Conservation (phyloP, 495 filamentous ascomycete species). For the Neurospora sp. region DNA sequence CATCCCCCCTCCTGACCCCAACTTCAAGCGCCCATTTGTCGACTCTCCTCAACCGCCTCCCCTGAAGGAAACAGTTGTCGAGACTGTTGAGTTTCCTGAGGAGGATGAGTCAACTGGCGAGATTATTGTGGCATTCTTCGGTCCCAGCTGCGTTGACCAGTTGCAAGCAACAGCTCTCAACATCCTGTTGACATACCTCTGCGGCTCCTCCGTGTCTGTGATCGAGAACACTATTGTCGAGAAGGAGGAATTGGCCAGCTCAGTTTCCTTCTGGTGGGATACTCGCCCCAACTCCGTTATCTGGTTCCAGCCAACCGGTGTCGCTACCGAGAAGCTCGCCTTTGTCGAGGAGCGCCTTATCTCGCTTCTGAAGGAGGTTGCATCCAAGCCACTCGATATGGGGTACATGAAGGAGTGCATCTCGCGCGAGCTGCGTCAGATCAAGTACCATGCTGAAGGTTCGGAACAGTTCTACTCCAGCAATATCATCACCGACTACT, state of each 20-base stretch:
- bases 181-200: conserved; percentile 71
- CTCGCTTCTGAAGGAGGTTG: conserved; percentile 68
- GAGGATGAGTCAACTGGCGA: conserved; percentile 91
- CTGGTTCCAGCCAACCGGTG: conserved; percentile 70
- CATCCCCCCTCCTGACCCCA: conserved; percentile 59
- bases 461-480: conserved; percentile 65
- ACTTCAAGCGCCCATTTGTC: conserved; percentile 81
- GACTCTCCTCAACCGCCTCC: conserved; percentile 70
- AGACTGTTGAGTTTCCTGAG: conserved; percentile 86
- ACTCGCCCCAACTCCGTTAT: conserved; percentile 71
- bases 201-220: conserved; percentile 83
- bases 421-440: conserved; percentile 60
- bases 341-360: conserved; percentile 80
- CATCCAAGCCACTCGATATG: conserved; percentile 75
- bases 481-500: conserved; percentile 78
- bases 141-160: conserved; percentile 64
- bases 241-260: conserved; percentile 82
- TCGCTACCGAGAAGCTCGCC: conserved; percentile 73
- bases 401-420: conserved; percentile 79
- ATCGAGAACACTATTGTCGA: conserved; percentile 90
- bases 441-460: conserved; percentile 69
- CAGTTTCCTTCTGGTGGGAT: conserved; percentile 64
- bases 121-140: conserved; percentile 71
- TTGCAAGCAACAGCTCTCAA: conserved; percentile 55
- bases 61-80: conserved; percentile 55